Evolutionary conservation across 495 filamentous ascomycete genomes (phyloP), one percentile per base, ranked within the genome.

Genomic region (Schizothecium vesticola): DNA sequence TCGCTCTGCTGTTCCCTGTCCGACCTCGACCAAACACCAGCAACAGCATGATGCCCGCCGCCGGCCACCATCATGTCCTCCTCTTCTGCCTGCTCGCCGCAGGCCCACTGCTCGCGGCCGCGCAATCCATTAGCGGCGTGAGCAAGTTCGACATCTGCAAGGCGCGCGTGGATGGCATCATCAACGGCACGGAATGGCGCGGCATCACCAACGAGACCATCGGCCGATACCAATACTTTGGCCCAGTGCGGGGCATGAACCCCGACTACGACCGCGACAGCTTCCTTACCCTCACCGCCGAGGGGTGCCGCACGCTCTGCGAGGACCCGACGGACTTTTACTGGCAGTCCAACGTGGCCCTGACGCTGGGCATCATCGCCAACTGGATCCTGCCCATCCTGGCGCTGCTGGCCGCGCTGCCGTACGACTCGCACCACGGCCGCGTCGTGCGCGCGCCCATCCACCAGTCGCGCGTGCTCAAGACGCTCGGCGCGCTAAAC

Each of bases 351-450:
- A 57, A 68, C 56, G 58, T 29, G 26, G 31, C 2, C 56, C 36
- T 67, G 16, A 51, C 66, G 10, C 51, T 71, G 19, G 31, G 59
- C 25, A 70, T 73, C 60, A 56, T 67, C 1, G 59, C 69, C 10
- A 73, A 71, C 66, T 73, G 71, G 71, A 62, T 71, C 16, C 43
- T 73, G 2, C 71, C 71, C 36, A 69, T 73, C 66, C 23, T 73
- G 8, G 69, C 71, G 7, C 62, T 73, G 24, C 55, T 73, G 16
- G 66, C 71, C 23, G 55, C 56, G 19, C 64, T 73, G 10, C 69
- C 71, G 21, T 73, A 64, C 28, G 71, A 73, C 26, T 66, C 69
- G 24, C 59, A 68, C n/a, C 68, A 72, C 61, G 7, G 29, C 3
- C 64, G 68, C 22, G 36, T 19, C 56, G 43, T 56, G n/a, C 36